Evolutionary conservation across 148 eudicot species (phyloP).

Genomic region (Vaccinium macrocarpon): DNA sequence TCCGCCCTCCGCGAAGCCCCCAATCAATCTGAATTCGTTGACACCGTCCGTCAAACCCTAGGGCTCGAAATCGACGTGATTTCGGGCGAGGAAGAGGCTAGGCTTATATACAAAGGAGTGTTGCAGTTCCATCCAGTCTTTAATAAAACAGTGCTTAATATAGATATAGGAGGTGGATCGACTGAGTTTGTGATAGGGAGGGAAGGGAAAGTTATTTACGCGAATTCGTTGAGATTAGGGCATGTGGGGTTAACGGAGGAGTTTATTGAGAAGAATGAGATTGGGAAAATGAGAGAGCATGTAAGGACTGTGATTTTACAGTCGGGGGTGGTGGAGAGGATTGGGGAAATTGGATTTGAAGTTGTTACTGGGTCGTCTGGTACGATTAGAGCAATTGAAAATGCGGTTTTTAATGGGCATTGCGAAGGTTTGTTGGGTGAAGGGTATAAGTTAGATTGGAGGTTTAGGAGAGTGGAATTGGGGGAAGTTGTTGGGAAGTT

Average conservation of each 20-base stretch:
- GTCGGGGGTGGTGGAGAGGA: constrained; percentile 44
- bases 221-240: constrained; percentile 49
- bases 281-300: constrained; percentile 33
- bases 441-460: constrained; percentile 39
- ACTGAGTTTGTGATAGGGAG: constrained; percentile 58
- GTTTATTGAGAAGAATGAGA: constrained; percentile 29
- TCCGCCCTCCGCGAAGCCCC: constrained; percentile 58
- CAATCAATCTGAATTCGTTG: constrained; percentile 31
- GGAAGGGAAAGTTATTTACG: constrained; percentile 36
- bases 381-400: constrained; percentile 60
- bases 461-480: constrained; percentile 55
- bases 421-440: constrained; percentile 28
- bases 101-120: constrained; percentile 47
- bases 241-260: constrained; percentile 49
- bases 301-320: constrained; percentile 28
- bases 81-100: constrained; percentile 64
- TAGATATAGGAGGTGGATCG: constrained; percentile 83
- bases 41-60: constrained; percentile 30
- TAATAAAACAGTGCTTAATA: constrained; percentile 29
- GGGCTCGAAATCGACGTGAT: constrained; percentile 42
- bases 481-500: constrained; percentile 42
- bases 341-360: constrained; percentile 40
- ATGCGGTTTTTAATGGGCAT: constrained; percentile 49
- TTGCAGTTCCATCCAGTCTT: constrained; percentile 44
- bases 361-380: constrained; percentile 69